Conservation (phyloP, 2,329 filamentous ascomycete species). For the Colletotrichum caudatum region DNA sequence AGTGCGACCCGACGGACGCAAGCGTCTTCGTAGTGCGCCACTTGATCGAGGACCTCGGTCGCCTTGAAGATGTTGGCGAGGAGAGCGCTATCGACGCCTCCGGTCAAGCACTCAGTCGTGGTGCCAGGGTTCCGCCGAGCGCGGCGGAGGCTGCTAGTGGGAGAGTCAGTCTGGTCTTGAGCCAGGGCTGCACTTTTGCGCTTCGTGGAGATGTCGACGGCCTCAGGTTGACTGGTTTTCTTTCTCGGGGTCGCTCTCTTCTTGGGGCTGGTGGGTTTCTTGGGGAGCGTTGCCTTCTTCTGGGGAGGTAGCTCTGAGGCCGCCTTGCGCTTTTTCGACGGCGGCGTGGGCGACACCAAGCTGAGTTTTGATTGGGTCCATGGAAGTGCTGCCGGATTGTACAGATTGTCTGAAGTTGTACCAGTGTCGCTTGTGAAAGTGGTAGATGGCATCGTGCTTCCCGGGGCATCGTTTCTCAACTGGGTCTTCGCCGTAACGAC, state of each 20-base stretch:
- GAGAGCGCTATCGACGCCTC: too few relatives aligned
- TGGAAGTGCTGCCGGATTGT: background rate
- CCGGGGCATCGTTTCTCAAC: too few relatives aligned
- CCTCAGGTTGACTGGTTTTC: rapidly evolving
- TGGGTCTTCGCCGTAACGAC: rapidly evolving
- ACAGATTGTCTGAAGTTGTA: background rate
- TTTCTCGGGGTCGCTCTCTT: background rate
- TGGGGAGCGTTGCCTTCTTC: background rate
- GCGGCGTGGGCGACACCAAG: rapidly evolving
- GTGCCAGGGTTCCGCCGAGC: background rate
- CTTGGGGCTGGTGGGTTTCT: background rate
- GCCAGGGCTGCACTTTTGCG: too few relatives aligned
- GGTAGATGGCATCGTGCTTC: too few relatives aligned
- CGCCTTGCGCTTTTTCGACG: background rate
- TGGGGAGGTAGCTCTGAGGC: background rate
- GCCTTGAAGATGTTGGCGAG: background rate
- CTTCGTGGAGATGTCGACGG: rapidly evolving
- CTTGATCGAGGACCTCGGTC: background rate
- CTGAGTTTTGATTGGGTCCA: background rate
- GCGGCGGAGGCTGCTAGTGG: background rate
- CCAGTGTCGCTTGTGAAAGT: background rate
- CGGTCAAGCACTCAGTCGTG: background rate
- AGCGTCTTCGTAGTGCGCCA: background rate
- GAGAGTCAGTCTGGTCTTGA: background rate
- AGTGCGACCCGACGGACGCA: conserved; percentile 11